Conservation (phyloP, 2,329 filamentous ascomycete genomes). For the Fusarium longipes region DNA sequence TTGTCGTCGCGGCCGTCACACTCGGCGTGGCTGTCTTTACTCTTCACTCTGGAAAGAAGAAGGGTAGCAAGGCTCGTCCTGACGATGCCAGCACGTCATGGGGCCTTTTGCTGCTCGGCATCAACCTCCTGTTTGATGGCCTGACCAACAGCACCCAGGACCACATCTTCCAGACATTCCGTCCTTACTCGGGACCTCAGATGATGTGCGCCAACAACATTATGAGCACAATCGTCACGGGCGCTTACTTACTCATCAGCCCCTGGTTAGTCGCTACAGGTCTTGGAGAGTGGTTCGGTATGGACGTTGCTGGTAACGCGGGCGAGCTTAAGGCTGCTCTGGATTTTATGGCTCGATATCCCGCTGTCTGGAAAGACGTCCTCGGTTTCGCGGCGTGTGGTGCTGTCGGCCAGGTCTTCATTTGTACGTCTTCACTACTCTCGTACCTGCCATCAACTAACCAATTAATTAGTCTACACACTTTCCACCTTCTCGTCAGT, state of each 20-base stretch:
- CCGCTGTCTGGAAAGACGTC: constrained; percentile 85
- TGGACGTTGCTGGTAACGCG: constrained; percentile 72
- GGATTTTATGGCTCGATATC: constrained; percentile 82
- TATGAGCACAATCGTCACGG: constrained; percentile 82
- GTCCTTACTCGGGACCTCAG: constrained; percentile 88
- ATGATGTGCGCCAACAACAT: constrained; percentile 99
- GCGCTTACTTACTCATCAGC: constrained; percentile 78
- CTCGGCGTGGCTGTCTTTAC: constrained; percentile 95
- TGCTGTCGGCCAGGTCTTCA: constrained; percentile 94
- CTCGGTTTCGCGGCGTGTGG: constrained; percentile 90
- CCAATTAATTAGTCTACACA: constrained; percentile 75
- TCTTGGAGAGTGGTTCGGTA: constrained; percentile 72
- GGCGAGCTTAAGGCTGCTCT: constrained; percentile 84
- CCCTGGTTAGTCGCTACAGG: constrained; percentile 81
- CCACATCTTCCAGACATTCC: constrained; percentile 85
- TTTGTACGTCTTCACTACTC: constrained; percentile 67
- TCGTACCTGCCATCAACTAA: constrained; percentile 28
- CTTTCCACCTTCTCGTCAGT: constrained; percentile 92
- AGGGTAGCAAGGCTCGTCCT: constrained; percentile 52
- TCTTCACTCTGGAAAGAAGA: constrained; percentile 75
- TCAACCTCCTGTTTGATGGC: constrained; percentile 95
- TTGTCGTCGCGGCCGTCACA: constrained; percentile 91
- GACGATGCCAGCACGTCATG: constrained; percentile 73
- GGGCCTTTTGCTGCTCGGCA: constrained; percentile 83
- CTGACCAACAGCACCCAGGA: constrained; percentile 97